Percentiles rank a stretch among this genome's conserved stretches.
Evolutionary conservation across 1,139 yeast species (phyloP).

Genomic region (Zygotorulaspora mrakii): DNA sequence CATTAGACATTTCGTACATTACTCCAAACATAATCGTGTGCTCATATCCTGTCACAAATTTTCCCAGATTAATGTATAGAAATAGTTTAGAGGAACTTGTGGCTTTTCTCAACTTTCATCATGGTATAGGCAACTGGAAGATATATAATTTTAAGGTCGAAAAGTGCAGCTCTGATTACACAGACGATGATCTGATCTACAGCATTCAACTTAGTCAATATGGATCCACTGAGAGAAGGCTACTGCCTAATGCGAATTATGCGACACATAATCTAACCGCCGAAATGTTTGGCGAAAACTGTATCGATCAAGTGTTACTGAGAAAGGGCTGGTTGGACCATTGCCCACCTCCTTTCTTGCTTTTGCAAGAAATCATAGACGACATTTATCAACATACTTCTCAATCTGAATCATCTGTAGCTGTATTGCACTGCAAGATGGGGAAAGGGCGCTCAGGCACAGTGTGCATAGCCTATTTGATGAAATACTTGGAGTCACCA

Average conservation of each 20-base stretch:
- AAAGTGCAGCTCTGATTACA: conserved; percentile 47
- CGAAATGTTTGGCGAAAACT: conserved; percentile 5
- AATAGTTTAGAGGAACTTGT: conserved; percentile 53
- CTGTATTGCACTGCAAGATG: conserved; percentile 80
- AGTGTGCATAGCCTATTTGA: conserved; percentile 64
- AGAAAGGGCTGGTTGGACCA: conserved; percentile 62
- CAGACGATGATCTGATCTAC: conserved; percentile 37
- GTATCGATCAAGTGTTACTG: conserved; percentile 1
- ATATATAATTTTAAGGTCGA: conserved; percentile 73
- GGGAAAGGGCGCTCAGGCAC: conserved; percentile 93
- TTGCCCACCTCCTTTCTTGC: conserved; percentile 61
- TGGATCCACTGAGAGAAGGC: neutral
- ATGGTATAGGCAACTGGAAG: conserved; percentile 56
- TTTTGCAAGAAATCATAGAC: conserved; percentile 44
- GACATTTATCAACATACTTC: conserved; percentile 47
- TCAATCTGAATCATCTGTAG: conserved; percentile 44
- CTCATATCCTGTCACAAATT: conserved; percentile 61
- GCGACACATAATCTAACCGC: conserved; percentile 8
- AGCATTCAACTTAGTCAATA: neutral
- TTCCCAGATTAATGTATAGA: conserved; percentile 49
- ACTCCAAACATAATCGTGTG: conserved; percentile 61
- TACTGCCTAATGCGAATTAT: neutral
- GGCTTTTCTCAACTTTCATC: conserved; percentile 46
- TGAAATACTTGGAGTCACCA: conserved; percentile 42
- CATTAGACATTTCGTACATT: conserved; percentile 62